Conservation (phyloP, 2,329 filamentous ascomycete genomes). For the Fusarium sp. region DNA sequence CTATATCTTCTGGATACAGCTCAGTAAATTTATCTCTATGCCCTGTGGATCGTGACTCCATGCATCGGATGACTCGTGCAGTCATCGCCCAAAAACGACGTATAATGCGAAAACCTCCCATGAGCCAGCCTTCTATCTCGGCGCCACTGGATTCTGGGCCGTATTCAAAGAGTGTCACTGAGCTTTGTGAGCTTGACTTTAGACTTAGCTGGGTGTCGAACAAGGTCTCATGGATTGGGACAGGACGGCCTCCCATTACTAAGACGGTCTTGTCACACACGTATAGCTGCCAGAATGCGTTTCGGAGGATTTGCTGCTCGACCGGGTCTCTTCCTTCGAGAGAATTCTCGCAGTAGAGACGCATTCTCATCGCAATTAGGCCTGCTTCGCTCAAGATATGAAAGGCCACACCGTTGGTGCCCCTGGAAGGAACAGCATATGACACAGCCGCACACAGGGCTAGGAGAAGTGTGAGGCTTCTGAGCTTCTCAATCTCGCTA, state of each 20-base stretch:
- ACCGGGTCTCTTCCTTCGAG: background rate
- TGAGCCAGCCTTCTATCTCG: background rate
- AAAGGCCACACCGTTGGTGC: slow-evolving; percentile 6
- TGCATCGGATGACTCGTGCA: slow-evolving; percentile 1
- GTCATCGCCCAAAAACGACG: slow-evolving; percentile 7
- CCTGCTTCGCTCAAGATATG: slow-evolving; percentile 14
- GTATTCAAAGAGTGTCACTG: background rate
- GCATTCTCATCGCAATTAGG: slow-evolving; percentile 4
- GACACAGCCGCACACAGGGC: background rate
- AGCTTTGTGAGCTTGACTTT: background rate
- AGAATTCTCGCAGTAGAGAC: background rate
- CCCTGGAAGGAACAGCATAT: background rate
- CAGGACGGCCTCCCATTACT: background rate
- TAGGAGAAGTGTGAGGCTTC: background rate
- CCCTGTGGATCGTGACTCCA: background rate
- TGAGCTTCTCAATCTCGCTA: background rate
- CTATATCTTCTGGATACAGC: background rate
- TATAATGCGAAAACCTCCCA: slow-evolving; percentile 5
- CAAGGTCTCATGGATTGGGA: slow-evolving; percentile 2
- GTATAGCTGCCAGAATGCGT: slow-evolving; percentile 13
- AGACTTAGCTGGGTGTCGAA: background rate
- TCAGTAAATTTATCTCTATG: background rate
- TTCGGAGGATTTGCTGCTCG: slow-evolving; percentile 2
- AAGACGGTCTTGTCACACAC: slow-evolving; percentile 8
- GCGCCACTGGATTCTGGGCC: background rate